phyloP scores from a whole-genome alignment of 2,329 filamentous ascomycete species.

The Tricladium varicosporioides region DNA sequence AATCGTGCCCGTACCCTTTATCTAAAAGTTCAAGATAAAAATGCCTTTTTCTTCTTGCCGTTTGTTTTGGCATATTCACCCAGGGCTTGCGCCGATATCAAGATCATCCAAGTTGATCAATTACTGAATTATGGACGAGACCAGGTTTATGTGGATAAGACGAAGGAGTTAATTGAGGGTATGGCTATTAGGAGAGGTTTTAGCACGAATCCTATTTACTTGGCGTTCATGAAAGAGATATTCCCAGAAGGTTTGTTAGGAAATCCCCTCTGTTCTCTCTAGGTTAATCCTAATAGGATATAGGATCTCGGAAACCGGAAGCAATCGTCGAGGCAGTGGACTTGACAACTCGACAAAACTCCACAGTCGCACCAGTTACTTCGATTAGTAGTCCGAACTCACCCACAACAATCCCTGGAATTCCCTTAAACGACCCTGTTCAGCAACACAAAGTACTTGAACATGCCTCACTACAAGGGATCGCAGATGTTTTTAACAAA shows the following conservation, averaged over 20 bases:
- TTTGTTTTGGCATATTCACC: neutral
- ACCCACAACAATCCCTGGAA: neutral
- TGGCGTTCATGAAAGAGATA: neutral
- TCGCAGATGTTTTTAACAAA: slow-evolving; percentile 4
- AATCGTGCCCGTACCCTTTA: neutral
- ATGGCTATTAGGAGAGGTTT: neutral
- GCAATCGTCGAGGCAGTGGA: neutral
- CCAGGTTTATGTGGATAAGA: neutral
- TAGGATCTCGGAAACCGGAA: neutral
- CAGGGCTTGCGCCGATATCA: neutral
- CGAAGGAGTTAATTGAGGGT: neutral
- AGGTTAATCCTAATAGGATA: neutral
- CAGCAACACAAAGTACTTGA: neutral
- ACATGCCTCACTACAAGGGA: slow-evolving; percentile 7
- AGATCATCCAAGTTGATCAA: neutral
- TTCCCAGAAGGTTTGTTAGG: neutral
- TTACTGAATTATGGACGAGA: neutral
- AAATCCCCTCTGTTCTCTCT: neutral
- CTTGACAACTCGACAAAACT: neutral
- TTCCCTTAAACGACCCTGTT: neutral
- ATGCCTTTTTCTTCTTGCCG: neutral
- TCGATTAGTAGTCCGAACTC: neutral
- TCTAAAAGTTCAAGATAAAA: neutral
- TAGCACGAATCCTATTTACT: neutral
- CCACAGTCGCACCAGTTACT: neutral